phyloP scores from a whole-genome alignment of 345 rosid genomes.

The Psidium guajava region DNA sequence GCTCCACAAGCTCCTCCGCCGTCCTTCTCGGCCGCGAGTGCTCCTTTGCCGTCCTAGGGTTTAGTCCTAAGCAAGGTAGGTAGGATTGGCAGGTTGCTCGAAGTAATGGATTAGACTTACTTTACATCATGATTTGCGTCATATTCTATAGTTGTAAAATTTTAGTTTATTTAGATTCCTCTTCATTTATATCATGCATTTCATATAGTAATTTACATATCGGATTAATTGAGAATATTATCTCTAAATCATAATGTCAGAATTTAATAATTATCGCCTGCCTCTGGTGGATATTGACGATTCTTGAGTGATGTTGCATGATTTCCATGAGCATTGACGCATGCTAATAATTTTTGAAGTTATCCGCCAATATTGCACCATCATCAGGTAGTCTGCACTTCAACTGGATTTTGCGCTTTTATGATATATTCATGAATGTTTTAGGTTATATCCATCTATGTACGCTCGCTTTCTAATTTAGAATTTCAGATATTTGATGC shows the following conservation, averaged over 20 bases:
- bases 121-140: not conserved
- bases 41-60: not conserved
- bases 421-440: not conserved
- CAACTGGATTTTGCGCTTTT: not conserved
- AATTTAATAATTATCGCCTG: too few species aligned
- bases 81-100: not conserved
- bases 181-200: not conserved
- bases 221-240: too few species aligned
- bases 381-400: not conserved
- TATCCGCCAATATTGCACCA: not conserved
- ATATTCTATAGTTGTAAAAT: not conserved
- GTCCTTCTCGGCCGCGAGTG: not conserved
- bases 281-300: not conserved
- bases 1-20: not conserved
- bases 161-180: not conserved
- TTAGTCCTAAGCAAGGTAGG: not conserved
- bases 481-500: not conserved
- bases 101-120: not conserved
- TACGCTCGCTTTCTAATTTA: not conserved
- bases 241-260: too few species aligned
- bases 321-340: not conserved
- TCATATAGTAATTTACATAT: not conserved
- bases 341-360: not conserved
- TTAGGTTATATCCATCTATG: not conserved
- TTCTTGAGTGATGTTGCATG: not conserved